Evolutionary conservation across 768 basidiomycete species (phyloP).

Genomic region (Boletus fagicola): DNA sequence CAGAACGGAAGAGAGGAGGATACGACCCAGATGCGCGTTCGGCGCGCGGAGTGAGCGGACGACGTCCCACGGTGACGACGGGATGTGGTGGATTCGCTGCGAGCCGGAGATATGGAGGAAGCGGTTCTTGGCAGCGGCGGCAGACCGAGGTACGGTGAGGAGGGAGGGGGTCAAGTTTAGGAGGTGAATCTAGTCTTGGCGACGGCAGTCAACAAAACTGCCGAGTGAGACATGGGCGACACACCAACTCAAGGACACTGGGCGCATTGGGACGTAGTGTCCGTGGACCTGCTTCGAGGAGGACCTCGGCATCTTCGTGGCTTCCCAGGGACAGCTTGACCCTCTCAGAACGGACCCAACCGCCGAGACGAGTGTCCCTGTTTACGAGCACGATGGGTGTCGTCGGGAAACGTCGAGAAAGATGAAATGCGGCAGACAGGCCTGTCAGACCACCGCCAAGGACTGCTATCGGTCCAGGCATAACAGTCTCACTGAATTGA

Average conservation of each 20-base stretch:
- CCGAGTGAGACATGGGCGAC: conserved; percentile 9
- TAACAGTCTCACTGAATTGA: no score
- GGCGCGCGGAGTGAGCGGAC: conserved; percentile 33
- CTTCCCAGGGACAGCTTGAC: conserved; percentile 38
- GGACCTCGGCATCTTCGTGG: conserved; percentile 39
- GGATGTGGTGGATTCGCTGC: conserved; percentile 53
- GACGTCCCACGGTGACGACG: conserved; percentile 40
- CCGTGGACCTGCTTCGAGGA: conserved; percentile 85
- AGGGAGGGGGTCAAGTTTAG: conserved; percentile 59
- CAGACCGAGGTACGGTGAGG: conserved; percentile 61
- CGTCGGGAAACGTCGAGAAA: conserved; percentile 61
- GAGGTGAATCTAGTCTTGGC: conserved; percentile 64
- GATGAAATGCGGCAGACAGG: conserved; percentile 76
- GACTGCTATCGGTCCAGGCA: conserved; percentile 50
- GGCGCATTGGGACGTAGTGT: conserved; percentile 78
- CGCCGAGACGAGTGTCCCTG: conserved; percentile 61
- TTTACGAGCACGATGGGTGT: conserved; percentile 69
- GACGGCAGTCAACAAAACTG: conserved; percentile 10
- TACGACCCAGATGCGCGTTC: conserved; percentile 36
- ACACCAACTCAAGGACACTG: conserved; percentile 75
- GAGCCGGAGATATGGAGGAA: conserved; percentile 60
- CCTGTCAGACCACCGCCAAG: conserved; percentile 83
- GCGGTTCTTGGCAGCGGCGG: conserved; percentile 74
- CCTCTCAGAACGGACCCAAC: conserved; percentile 77
- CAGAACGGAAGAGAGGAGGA: conserved; percentile 54